Base-by-base conservation (phyloP, 768 basidiomycete genomes). In the Mycena belliarum region DNA sequence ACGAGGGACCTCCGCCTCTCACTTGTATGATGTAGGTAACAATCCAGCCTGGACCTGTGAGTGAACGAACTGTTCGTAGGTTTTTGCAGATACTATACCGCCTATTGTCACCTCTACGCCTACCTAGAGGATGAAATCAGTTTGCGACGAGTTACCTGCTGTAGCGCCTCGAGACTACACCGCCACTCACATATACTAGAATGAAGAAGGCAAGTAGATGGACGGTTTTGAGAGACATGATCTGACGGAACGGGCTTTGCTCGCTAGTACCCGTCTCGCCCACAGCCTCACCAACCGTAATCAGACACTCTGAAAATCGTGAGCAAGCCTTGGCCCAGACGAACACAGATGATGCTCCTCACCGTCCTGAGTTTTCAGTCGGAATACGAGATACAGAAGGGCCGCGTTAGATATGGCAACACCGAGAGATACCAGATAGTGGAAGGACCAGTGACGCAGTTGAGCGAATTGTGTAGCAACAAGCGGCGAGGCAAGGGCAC, bases 341-440 rank as follows among this genome's bases (percentile, higher is more conserved):
- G 16, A 8, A 38, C 15, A 45, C 14, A 47, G 38, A 32, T n/a
- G n/a, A 35, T 28, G 29, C 42, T 12, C 20, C 45, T 53, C 46
- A 87, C 91, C 85, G 65, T 92, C 86, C 66, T 91, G 89, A 0
- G 70, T 78, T 66, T 84, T 86, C 48, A 88, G 71, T n/a, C 83
- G 79, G 72, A 95, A 93, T 4, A 89, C 82, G 3, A 64, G 54
- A 2, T 79, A 61, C 6, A 94, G 70, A 4, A 84, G 49, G 14
- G 79, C 37, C 1, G 79, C 75, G 61, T 89, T 92, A 40, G 75
- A 60, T 16, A 84, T 52, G 0, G 89, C 84, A n/a, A 95, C 61
- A 1, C 83, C 87, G 0, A 93, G 71, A 0, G 90, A 91, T 1
- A 74, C 74, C 10, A 93, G 76, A 65, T 86, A 95, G 68, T 93